phyloP scores from a whole-genome alignment of 106 monocot species.

The Narthecium ossifragum region DNA sequence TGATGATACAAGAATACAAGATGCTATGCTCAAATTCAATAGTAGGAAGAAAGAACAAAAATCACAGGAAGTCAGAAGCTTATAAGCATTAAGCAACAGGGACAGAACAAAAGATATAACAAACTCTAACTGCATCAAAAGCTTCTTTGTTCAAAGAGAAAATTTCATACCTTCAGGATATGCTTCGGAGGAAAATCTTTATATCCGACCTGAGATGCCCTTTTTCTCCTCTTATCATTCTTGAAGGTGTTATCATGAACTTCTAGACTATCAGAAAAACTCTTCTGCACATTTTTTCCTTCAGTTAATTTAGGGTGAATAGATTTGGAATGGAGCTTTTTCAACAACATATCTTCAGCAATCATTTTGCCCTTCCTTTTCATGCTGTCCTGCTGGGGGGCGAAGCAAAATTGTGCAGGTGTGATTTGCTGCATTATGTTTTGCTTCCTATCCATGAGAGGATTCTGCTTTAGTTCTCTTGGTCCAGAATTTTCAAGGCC shows the following conservation, averaged over 20 bases:
- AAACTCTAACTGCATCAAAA: no score
- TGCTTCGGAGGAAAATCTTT: not conserved
- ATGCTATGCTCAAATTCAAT: no score
- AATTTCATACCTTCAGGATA: slow-evolving; percentile 16
- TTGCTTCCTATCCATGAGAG: slow-evolving; percentile 2
- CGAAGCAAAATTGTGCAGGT: not conserved
- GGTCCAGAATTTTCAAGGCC: not conserved
- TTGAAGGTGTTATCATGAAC: not conserved
- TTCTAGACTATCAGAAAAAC: not conserved
- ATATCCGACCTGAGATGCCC: slow-evolving; percentile 6
- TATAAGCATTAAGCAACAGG: no score
- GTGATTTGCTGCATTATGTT: not conserved
- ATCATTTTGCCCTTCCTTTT: not conserved
- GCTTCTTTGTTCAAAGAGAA: no score
- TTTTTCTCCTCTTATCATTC: slow-evolving; percentile 19
- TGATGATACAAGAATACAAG: no score
- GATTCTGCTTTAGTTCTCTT: not conserved
- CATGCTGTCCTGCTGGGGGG: not conserved
- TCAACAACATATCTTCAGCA: not conserved
- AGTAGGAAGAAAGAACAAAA: no score
- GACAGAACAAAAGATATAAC: no score
- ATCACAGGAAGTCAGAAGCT: no score
- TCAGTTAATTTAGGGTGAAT: not conserved
- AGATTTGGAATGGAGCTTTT: no score
- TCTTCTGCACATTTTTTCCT: not conserved